Evolutionary conservation across 2,329 filamentous ascomycete genomes (phyloP), one percentile per base, ranked within the genome.

Genomic region (Pseudogymnoascus verrucosus): DNA sequence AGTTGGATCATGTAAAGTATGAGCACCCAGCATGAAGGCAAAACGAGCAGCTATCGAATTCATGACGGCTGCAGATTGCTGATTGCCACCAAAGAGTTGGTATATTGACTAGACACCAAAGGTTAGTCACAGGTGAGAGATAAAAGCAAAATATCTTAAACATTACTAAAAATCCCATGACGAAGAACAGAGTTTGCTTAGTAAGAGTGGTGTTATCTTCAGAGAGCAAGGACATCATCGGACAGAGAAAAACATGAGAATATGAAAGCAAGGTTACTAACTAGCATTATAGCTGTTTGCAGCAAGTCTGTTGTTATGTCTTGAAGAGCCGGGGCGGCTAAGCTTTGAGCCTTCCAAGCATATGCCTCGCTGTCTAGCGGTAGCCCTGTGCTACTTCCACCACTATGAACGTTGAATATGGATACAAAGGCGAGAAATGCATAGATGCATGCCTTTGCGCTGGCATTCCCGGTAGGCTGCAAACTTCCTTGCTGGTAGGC

Each of bases 211-310:
- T 28, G 21, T n/a, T 51, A 28, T 28, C 6, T 28, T 28, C 14
- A 11, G 14, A 51, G 23, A 28, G 23, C 7, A 51, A 51, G 12
- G 44, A 16, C 28, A 51, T 51, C 23, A 51, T 51, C 23, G n/a
- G 23, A 51, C 5, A 8, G 14, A 51, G 44, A 51, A 14, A 51
- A 51, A 51, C 44, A 26, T 16, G 23, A 28, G 23, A 28, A 51
- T 51, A 51, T 28, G 28, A 36, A 40, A 47, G 34, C 19, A 1
- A 8, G n/a, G 7, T 31, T 4, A 71, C 79, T 68, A 71, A 84
- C 82, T 68, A 84, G 64, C 71, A 83, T 80, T 3, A 79, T 69
- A 0, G 78, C 65, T 0, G 79, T 74, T 65, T 84, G 78, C 0
- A 83, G 68, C 2, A 73, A 76, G 0, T 77, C 74, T 2, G 83